These are phyloP conservation scores for Prinsepia uniflora DNA, from an alignment of 306 rosid genomes.

Conservation along the genomic window DNA sequence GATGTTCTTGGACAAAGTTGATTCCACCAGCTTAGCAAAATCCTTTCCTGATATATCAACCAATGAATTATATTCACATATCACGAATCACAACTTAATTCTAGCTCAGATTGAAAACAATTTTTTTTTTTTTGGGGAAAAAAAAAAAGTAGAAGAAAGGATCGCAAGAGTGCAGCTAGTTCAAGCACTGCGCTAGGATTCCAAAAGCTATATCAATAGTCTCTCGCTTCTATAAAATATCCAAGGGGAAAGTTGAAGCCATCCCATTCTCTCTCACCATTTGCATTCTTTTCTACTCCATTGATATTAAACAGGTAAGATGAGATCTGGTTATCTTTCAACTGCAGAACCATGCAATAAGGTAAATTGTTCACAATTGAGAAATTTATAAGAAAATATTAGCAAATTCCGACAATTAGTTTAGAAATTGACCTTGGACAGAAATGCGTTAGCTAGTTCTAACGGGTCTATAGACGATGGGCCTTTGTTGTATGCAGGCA, in stretches of 20 bases:
- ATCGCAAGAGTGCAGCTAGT: neutral
- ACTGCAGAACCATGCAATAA: constrained; percentile 30
- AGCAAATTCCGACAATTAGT: neutral
- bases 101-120: neutral
- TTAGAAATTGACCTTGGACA: constrained; percentile 31
- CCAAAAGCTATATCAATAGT: neutral
- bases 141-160: no score
- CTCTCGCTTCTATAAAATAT: neutral
- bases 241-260: constrained; percentile 1
- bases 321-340: constrained; percentile 35
- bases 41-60: constrained; percentile 29
- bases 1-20: constrained; percentile 35
- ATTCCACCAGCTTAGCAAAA: constrained; percentile 30
- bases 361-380: neutral
- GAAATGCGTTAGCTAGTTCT: constrained; percentile 37
- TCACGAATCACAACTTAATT: neutral
- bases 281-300: constrained; percentile 24
- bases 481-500: constrained; percentile 35
- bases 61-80: neutral
- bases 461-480: constrained; percentile 31
- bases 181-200: neutral
- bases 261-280: constrained; percentile 24
- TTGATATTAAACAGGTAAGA: constrained; percentile 39
- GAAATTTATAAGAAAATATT: neutral
- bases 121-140: no score